Evolutionary conservation across 495 filamentous ascomycete genomes (phyloP), one percentile per base, ranked within the genome.

Genomic region (Aspergillus funiculosus): DNA sequence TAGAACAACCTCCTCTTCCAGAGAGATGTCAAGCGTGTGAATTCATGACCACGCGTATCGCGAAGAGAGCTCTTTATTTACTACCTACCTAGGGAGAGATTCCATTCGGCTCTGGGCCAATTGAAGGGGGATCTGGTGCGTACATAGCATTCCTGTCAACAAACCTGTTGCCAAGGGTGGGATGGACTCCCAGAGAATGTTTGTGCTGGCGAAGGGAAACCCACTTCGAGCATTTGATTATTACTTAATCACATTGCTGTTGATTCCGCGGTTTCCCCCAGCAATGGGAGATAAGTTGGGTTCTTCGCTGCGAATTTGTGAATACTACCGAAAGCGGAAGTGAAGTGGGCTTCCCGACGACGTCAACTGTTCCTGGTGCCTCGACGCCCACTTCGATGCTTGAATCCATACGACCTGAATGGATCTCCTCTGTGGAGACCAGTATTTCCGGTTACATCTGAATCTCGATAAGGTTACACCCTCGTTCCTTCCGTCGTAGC

Each of bases 271-370:
- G 10, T 20, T 20, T 17, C 21, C 4, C 14, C 7, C 1, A 10
- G 10, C 18, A 6, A 37, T 22, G 18, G 18, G 7, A 22, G 19
- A 30, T 6, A 19, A 46, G 3, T 6, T 31, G 25, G 18, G 34
- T 9, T 39, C 45, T 40, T 45, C 41, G 35, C 34, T 36, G 30
- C 8, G 14, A 25, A 19, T 13, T n/a, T 29, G 39, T 38, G 22
- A 31, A 43, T 43, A 41, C 37, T 53, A 49, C 56, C 52, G 50
- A 41, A 56, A 43, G 44, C 52, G 52, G 56, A 53, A 53, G 50
- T 49, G 21, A 26, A 27, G 24, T 38, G 22, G 29, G 24, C 46
- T n/a, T 54, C 51, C 45, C n/a, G 26, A 43, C 20, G 43, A 47
- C 51, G 46, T 26, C n/a, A n/a, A n/a, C n/a, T n/a, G n/a, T 48